phyloP scores from a whole-genome alignment of 192 early-diverging fungal species.

The Coemansia pectinata region DNA sequence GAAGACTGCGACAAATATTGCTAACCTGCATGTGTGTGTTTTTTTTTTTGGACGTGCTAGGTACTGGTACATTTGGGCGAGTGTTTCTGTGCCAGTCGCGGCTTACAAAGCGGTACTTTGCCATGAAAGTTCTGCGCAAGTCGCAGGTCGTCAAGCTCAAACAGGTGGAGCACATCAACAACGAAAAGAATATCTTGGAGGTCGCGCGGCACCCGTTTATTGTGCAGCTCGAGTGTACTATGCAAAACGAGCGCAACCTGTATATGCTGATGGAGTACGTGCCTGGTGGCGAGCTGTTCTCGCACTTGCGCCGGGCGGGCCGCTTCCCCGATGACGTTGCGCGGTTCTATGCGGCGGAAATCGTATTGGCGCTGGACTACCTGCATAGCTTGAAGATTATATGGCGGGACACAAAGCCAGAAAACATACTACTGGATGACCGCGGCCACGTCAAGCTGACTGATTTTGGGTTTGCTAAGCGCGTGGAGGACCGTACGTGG shows the following conservation, averaged over 20 bases:
- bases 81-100: conserved; percentile 86
- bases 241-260: conserved; percentile 92
- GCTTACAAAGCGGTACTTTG: conserved; percentile 87
- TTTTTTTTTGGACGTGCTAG: conserved; percentile 46
- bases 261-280: conserved; percentile 95
- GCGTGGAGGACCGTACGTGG: conserved; percentile 93
- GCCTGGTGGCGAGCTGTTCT: conserved; percentile 97
- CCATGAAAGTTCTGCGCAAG: conserved; percentile 96
- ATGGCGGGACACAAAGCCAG: conserved; percentile 91
- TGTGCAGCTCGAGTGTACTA: conserved; percentile 90
- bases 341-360: conserved; percentile 92
- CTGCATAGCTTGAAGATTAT: conserved; percentile 91
- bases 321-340: conserved; percentile 85
- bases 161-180: conserved; percentile 92
- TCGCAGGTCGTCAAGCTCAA: conserved; percentile 89
- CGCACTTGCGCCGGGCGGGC: conserved; percentile 88
- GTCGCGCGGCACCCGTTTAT: conserved; percentile 93
- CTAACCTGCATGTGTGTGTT: background rate
- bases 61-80: conserved; percentile 96
- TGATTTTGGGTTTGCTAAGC: conserved; percentile 93
- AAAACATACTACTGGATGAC: conserved; percentile 93
- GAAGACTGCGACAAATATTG: background rate
- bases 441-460: conserved; percentile 92
- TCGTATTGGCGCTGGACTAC: conserved; percentile 88
- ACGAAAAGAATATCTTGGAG: conserved; percentile 88